A percentile compares a stretch with the other conserved stretches of the same genome.
Conservation (phyloP, 768 basidiomycete species). For the Pholiota microspora region DNA sequence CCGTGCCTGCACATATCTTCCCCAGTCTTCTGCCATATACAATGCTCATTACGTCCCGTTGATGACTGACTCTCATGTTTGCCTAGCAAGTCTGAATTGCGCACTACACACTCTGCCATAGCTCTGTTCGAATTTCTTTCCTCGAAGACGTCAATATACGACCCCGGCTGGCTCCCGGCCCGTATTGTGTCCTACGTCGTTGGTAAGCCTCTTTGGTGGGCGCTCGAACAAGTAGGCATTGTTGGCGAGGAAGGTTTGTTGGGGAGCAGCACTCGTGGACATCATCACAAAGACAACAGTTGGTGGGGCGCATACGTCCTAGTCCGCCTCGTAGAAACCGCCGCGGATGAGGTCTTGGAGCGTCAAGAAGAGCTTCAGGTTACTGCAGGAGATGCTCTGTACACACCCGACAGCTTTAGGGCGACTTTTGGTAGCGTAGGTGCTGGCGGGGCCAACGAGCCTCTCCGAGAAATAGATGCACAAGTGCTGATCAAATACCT, state of each 20-base stretch:
- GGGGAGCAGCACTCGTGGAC: conserved; percentile 20
- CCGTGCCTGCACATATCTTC: neutral
- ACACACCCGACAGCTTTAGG: conserved; percentile 60
- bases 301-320: conserved; percentile 77
- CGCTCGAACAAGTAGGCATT: conserved; percentile 73
- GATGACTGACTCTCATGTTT: conserved; percentile 25
- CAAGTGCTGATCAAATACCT: conserved; percentile 75
- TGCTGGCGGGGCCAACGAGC: conserved; percentile 26
- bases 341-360: conserved; percentile 55
- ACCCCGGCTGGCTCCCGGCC: conserved; percentile 65
- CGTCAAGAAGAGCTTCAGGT: conserved; percentile 40
- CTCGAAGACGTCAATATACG: conserved; percentile 60
- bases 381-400: conserved; percentile 59
- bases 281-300: conserved; percentile 38
- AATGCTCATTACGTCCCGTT: neutral
- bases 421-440: conserved; percentile 49
- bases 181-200: conserved; percentile 71
- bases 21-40: neutral
- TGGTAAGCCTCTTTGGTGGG: conserved; percentile 85
- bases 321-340: conserved; percentile 58
- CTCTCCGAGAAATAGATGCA: conserved; percentile 60
- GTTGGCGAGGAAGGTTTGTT: conserved; percentile 59
- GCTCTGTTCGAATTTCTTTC: conserved; percentile 53
- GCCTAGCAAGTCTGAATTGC: conserved; percentile 72
- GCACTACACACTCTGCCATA: conserved; percentile 41